phyloP scores from a whole-genome alignment of 805 yeast species.

The Barnettozyma botsteinii region DNA sequence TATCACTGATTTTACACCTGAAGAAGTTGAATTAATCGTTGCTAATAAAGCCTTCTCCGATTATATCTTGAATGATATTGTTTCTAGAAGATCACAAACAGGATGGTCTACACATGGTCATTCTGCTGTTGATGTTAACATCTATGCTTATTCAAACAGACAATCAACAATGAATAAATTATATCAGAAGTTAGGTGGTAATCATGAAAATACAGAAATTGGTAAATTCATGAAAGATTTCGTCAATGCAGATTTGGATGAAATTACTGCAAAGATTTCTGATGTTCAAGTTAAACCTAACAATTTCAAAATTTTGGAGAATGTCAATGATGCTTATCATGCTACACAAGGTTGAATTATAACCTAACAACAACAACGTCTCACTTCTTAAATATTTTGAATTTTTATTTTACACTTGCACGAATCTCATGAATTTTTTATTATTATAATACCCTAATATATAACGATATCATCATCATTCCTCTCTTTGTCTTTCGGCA shows the following conservation, averaged over 20 bases:
- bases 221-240: slow-evolving; percentile 63
- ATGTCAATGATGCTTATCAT: slow-evolving; percentile 8
- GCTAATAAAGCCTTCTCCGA: slow-evolving; percentile 27
- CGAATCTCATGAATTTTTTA: no score
- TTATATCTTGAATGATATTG: slow-evolving; percentile 59
- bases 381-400: no score
- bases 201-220: slow-evolving; percentile 81
- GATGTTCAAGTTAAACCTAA: slow-evolving; percentile 40
- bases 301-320: slow-evolving; percentile 3
- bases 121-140: slow-evolving; percentile 91
- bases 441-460: no score
- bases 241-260: slow-evolving; percentile 40
- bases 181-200: slow-evolving; percentile 56
- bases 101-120: slow-evolving; percentile 99
- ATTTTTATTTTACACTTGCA: no score
- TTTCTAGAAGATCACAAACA: slow-evolving; percentile 75
- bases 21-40: slow-evolving; percentile 47
- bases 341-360: no score
- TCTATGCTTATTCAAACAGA: slow-evolving; percentile 71
- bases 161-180: slow-evolving; percentile 35
- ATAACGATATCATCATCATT: no score
- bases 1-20: slow-evolving; percentile 46
- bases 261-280: slow-evolving; percentile 44
- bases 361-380: no score
- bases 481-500: no score